Evolutionary conservation across 306 rosid species (phyloP), one percentile per base, ranked within the genome.

Genomic region (Gastrolobium bilobum): DNA sequence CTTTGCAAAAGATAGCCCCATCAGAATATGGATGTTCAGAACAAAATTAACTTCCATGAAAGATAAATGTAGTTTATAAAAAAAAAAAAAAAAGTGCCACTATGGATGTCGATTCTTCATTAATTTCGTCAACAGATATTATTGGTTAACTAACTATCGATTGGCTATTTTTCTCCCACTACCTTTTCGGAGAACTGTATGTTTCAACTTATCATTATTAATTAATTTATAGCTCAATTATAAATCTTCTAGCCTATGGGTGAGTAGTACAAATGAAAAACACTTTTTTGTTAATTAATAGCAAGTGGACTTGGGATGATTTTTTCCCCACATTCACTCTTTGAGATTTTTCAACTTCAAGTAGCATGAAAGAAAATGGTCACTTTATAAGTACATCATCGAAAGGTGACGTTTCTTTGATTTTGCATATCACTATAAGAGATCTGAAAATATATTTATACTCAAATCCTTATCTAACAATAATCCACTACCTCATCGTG

Each of bases 401-500:
- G 60, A 34, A 67, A 37, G 38, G 70, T 38, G 34, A 35, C 76
- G 37, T 20, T 26, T 47, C 10, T 6, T 20, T 40, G 2, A 47
- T 69, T 64, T 59, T 59, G 77, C 81, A 68, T 50, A n/a, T 70
- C 77, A 69, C 43, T 56, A 31, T n/a, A 38, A 46, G 34, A 29
- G 37, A 37, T 26, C 38, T 43, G 9, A 14, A 61, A 26, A 50
- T 62, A 65, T 8, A 43, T 51, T 39, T 40, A 39, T 44, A n/a
- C 6, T 33, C 59, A 68, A 30, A 40, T 3, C 48, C 74, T 60
- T 82, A 59, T 75, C 73, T 29, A 35, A 31, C 35, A 59, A 10
- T 42, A 65, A 3, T 52, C 43, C 10, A 31, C 66, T 30, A 51
- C 30, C 38, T 20, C 4, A 34, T 80, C 56, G 5, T 35, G 38